Evolutionary conservation across 345 rosid genomes (phyloP).

Genomic region (Citrus trifoliata): DNA sequence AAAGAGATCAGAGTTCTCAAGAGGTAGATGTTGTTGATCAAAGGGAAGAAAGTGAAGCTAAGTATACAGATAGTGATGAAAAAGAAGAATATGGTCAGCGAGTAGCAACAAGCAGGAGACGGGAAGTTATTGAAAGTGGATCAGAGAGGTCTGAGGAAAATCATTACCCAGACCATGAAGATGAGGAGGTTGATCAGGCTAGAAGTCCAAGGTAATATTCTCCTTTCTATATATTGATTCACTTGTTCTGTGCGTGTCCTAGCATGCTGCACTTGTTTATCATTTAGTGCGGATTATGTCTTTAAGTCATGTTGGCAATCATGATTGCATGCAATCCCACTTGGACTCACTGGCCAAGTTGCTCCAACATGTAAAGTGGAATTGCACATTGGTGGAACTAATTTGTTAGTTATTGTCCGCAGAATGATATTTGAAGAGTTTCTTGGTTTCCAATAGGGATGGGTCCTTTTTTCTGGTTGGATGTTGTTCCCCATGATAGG

Average conservation of each 20-base stretch:
- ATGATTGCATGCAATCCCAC: background rate
- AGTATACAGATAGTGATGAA: slow-evolving; percentile 67
- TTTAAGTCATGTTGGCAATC: background rate
- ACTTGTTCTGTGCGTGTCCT: background rate
- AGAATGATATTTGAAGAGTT: background rate
- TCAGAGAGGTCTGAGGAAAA: slow-evolving; percentile 85
- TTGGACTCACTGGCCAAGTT: background rate
- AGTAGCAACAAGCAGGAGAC: slow-evolving; percentile 59
- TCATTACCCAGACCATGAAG: slow-evolving; percentile 64
- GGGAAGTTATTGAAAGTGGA: slow-evolving; percentile 71
- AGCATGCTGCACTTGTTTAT: background rate
- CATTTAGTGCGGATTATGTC: background rate
- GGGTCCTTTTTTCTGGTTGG: background rate
- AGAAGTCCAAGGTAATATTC: slow-evolving; percentile 59
- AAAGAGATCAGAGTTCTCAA: slow-evolving; percentile 77
- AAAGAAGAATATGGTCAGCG: slow-evolving; percentile 64
- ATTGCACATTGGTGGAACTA: background rate
- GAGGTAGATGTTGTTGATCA: slow-evolving; percentile 65
- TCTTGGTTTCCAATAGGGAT: background rate
- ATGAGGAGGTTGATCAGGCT: slow-evolving; percentile 86
- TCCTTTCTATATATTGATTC: background rate
- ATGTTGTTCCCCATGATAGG: background rate
- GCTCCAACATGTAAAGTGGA: background rate
- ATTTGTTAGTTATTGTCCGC: background rate
- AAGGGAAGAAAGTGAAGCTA: slow-evolving; percentile 69